Evolutionary conservation across 225 moss, liverwort and hornwort genomes (phyloP).

Genomic region (Pleurozium schreberi): DNA sequence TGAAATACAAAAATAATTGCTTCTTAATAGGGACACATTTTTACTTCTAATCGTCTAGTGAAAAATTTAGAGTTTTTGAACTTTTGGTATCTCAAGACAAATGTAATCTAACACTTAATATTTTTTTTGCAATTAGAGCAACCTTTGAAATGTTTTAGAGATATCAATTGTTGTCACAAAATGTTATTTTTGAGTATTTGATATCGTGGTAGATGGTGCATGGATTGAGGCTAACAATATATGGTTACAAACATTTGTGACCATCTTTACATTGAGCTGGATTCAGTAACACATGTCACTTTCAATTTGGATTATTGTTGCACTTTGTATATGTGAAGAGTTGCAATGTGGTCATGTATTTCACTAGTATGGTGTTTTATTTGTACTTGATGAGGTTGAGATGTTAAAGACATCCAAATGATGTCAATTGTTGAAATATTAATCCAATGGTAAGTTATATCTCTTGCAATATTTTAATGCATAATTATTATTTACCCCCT

Average conservation of each 20-base stretch:
- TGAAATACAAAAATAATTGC: accelerated
- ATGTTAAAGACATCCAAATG: neutral
- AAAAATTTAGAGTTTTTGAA: neutral
- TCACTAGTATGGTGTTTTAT: neutral
- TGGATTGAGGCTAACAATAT: no score
- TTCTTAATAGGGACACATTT: neutral
- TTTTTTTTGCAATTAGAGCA: neutral
- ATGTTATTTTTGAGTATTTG: neutral
- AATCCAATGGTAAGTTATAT: neutral
- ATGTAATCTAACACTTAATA: neutral
- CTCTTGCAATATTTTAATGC: neutral
- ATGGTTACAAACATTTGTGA: neutral
- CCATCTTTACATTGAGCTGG: accelerated
- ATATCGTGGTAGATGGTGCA: neutral
- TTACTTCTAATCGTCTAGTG: neutral
- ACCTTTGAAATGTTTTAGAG: neutral
- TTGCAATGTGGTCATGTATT: accelerated
- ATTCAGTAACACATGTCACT: accelerated
- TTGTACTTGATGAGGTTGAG: neutral
- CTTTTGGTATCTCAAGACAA: neutral
- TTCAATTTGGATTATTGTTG: neutral
- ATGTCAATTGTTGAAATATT: neutral
- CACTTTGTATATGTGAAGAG: neutral
- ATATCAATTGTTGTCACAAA: neutral
- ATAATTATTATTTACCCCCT: neutral